Evolutionary conservation across 148 eudicot genomes (phyloP).

Genomic region (Amaranthus palmeri): DNA sequence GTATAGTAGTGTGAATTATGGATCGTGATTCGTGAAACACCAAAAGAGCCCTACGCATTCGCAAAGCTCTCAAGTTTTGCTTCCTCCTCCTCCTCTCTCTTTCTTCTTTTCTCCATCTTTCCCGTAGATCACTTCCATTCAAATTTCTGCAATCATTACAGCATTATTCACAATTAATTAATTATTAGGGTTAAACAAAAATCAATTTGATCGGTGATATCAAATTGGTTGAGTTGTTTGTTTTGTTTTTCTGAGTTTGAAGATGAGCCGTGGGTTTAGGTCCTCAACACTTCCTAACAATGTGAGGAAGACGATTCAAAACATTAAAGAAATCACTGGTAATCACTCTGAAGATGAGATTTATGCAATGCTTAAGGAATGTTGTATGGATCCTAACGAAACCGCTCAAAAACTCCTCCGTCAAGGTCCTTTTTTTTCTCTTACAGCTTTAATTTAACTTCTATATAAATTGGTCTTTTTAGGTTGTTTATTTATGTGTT

Average conservation of each 20-base stretch:
- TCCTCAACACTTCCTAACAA: conserved; percentile 43
- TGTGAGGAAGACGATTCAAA: conserved; percentile 45
- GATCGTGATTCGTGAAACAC: too few relatives aligned
- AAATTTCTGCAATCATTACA: conserved; percentile 9
- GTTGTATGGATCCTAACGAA: conserved; percentile 78
- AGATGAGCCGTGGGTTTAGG: conserved; percentile 52
- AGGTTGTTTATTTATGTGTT: not conserved
- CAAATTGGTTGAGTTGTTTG: not conserved
- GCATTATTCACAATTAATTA: not conserved
- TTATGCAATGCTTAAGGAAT: conserved; percentile 64
- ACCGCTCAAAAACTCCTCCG: conserved; percentile 50
- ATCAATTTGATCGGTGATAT: not conserved
- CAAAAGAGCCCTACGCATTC: conserved; percentile 20
- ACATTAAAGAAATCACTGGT: conserved; percentile 57
- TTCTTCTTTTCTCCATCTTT: not conserved
- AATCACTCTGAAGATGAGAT: conserved; percentile 58
- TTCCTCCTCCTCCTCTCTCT: conserved; percentile 9
- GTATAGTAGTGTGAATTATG: too few relatives aligned
- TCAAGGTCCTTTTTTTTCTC: conserved; percentile 21
- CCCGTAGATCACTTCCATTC: not conserved
- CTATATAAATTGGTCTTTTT: not conserved
- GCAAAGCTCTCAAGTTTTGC: not conserved
- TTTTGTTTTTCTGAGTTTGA: conserved; percentile 13
- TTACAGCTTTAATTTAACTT: not conserved
- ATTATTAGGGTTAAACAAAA: not conserved